Conservation (phyloP, 108 stramenopile genomes). For the Pseudonitzschia pungens region DNA sequence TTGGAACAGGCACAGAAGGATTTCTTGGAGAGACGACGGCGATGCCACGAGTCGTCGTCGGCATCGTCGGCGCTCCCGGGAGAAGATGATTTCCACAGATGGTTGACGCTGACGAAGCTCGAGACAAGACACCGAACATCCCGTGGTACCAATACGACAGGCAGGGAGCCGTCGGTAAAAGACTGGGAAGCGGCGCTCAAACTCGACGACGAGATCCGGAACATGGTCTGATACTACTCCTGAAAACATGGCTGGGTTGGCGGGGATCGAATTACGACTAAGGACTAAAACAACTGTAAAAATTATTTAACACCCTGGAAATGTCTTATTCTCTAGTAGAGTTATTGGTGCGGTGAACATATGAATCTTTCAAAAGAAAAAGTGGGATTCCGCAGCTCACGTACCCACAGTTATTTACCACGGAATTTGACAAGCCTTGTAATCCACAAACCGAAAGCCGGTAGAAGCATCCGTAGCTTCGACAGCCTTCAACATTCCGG, state of each 20-base stretch:
- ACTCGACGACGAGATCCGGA: constrained; percentile 40
- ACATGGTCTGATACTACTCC: neutral
- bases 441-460: constrained; percentile 27
- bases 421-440: constrained; percentile 27
- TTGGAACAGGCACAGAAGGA: constrained; percentile 49
- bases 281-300: neutral
- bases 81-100: constrained; percentile 64
- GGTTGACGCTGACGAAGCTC: constrained; percentile 54
- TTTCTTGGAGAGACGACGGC: constrained; percentile 44
- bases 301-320: neutral
- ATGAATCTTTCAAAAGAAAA: too few species aligned
- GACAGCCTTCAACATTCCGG: constrained; percentile 19
- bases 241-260: neutral
- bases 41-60: constrained; percentile 7
- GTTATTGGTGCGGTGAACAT: too few species aligned
- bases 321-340: too few species aligned
- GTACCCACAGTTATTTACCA: constrained; percentile 21
- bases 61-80: constrained; percentile 10
- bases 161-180: constrained; percentile 19
- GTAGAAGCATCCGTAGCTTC: constrained; percentile 19
- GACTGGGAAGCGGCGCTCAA: constrained; percentile 43
- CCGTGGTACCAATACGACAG: neutral
- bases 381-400: too few species aligned
- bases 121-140: constrained; percentile 36
- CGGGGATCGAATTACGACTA: neutral